Evolutionary conservation across 2,329 filamentous ascomycete species (phyloP), one percentile per base, ranked within the genome.

Genomic region (Colletotrichum sp.): DNA sequence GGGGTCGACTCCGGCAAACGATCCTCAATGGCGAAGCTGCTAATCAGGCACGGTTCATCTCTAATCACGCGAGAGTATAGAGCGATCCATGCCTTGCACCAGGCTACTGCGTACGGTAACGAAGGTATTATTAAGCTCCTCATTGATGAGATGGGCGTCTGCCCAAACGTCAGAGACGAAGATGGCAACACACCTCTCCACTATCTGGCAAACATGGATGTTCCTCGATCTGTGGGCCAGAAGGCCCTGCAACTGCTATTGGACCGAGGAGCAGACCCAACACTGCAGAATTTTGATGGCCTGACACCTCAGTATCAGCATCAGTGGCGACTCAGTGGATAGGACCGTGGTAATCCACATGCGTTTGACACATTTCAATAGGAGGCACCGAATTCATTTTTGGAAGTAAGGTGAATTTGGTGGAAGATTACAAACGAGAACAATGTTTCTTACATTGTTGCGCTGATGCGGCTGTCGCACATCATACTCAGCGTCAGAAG

Each of bases 361-460:
- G 39, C 8, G 8, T 6, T 43, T 43, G 18, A n/a, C n/a, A n/a
- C n/a, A n/a, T n/a, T n/a, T n/a, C n/a, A 43, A n/a, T 43, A 0
- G 39, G 5, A n/a, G 39, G 39, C 18, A n/a, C 1, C 18, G 6
- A 1, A 43, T 43, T 1, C 18, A 3, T 39, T 39, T 18, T 39
- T 15, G 32, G 32, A 34, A 34, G 16, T 0, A 39, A 39, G 36
- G 36, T 39, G 16, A 0, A 39, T 18, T 18, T 2, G 4, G 16
- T 18, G 36, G 0, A 39, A 18, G 36, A 39, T 36, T 0, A 36
- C 0, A 2, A 36, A 36, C 0, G 3, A 39, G 4, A 1, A 39
- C n/a, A n/a, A n/a, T n/a, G n/a, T n/a, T n/a, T n/a, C n/a, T n/a
- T n/a, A n/a, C n/a, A n/a, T n/a, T n/a, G n/a, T n/a, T n/a, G n/a